Percentiles rank a stretch among this genome's conserved stretches.
phyloP scores from a whole-genome alignment of 2,329 filamentous ascomycete genomes.

The Epichloe glyceriae region DNA sequence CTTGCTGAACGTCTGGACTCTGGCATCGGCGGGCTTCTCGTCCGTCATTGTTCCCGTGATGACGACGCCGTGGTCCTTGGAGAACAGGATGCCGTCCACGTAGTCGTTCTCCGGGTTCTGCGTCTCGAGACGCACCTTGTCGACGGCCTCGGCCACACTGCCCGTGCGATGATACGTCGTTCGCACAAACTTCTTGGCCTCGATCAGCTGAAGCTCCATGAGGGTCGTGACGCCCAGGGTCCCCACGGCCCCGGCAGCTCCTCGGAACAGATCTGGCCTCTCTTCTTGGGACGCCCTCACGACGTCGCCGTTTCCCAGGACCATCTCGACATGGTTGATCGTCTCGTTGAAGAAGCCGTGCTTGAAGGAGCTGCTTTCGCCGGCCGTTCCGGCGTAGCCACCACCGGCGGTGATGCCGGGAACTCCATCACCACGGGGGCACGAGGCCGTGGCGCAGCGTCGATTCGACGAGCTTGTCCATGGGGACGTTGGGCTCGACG shows the following conservation, averaged over 20 bases:
- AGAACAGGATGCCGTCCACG: constrained; percentile 60
- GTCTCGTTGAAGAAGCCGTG: constrained; percentile 61
- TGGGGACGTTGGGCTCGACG: constrained; percentile 64
- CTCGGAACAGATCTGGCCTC: constrained; percentile 46
- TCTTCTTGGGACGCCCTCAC: constrained; percentile 34
- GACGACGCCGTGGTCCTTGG: constrained; percentile 48
- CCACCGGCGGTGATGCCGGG: constrained; percentile 61
- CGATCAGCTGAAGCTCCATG: constrained; percentile 49
- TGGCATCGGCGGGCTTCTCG: constrained; percentile 25
- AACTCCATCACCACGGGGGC: constrained; percentile 68
- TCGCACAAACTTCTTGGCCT: constrained; percentile 48
- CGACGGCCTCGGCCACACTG: constrained; percentile 34
- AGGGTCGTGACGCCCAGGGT: constrained; percentile 56
- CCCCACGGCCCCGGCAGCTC: constrained; percentile 54
- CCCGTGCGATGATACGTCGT: constrained; percentile 45
- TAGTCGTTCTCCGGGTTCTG: constrained; percentile 43
- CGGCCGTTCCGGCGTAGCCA: constrained; percentile 57
- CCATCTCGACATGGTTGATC: constrained; percentile 52
- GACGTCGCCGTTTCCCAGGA: constrained; percentile 53
- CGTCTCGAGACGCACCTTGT: constrained; percentile 35
- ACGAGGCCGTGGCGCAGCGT: constrained; percentile 54
- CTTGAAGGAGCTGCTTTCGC: constrained; percentile 56
- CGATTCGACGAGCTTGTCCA: constrained; percentile 55
- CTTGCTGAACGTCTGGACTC: constrained; percentile 41
- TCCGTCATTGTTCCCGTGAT: constrained; percentile 51